Conservation (phyloP, 371 early-diverging fungal species). For the Mucor velutinosus region DNA sequence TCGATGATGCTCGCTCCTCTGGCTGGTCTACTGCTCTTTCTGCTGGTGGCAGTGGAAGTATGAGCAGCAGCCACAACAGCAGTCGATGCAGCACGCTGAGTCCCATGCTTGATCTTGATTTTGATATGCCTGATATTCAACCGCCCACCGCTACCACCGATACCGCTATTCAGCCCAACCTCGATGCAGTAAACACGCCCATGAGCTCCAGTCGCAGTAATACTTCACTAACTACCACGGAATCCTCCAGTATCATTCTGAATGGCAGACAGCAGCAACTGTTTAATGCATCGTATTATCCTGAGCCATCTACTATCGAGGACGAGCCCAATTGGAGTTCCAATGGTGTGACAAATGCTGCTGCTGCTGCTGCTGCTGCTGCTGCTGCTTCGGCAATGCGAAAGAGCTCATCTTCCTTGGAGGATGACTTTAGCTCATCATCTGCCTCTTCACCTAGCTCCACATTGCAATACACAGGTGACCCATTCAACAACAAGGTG, state of each 20-base stretch:
- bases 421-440: conserved; percentile 32
- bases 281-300: not conserved
- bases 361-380: not conserved
- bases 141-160: not conserved
- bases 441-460: conserved; percentile 39
- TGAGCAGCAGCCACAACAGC: conserved; percentile 4
- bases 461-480: conserved; percentile 13
- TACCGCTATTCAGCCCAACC: not conserved
- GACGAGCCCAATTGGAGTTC: not conserved
- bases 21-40: conserved; percentile 20
- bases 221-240: not conserved
- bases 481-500: not conserved
- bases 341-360: not conserved
- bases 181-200: not conserved
- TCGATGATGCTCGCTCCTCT: conserved; percentile 16
- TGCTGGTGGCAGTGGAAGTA: conserved; percentile 13
- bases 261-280: not conserved
- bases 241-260: not conserved
- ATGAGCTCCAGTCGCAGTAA: conserved; percentile 4
- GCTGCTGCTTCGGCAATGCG: not conserved
- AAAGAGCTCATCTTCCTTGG: not conserved
- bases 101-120: conserved; percentile 32
- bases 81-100: conserved; percentile 38
- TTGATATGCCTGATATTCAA: conserved; percentile 30
- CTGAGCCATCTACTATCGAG: conserved; percentile 1